Base-by-base conservation (phyloP, 495 filamentous ascomycete species). In the Aspergillus nidulans region DNA sequence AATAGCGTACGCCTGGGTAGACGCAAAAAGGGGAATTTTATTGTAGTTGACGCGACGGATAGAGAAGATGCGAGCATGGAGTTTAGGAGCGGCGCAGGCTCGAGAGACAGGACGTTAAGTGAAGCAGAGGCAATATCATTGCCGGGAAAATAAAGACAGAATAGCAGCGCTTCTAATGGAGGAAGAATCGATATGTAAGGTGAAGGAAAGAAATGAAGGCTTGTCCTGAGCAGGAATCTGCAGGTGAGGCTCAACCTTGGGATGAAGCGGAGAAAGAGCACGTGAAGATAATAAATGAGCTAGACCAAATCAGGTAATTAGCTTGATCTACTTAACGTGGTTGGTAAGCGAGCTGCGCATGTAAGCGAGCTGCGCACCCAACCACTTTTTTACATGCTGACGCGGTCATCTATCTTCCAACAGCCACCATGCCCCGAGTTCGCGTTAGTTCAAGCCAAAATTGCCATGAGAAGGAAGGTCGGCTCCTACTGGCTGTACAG, bases 281-380 rank as follows among this genome's bases (percentile, higher is more conserved):
- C 34, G 53, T 24, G 53, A 53, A 40, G 43, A 50, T 42, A 49
- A 4, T 4, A 9, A 28, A 9, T 28, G 40, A 57, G 38, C 61
- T 66, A 63, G 56, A 53, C 63, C 56, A 13, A 24, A 61, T 59
- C 26, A 43, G 56, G 62, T 28, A 64, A 64, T 39, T 38, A 64
- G 62, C 62, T 64, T 39, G 18, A 40, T 13, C 10, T n/a, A n/a
- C n/a, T n/a, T n/a, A n/a, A n/a, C n/a, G n/a, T n/a, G n/a, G n/a
- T n/a, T n/a, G n/a, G n/a, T n/a, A n/a, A n/a, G n/a, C n/a, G n/a
- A n/a, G n/a, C n/a, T n/a, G n/a, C n/a, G n/a, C n/a, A n/a, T n/a
- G n/a, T n/a, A n/a, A n/a, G n/a, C n/a, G n/a, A n/a, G n/a, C n/a
- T n/a, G n/a, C n/a, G n/a, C n/a, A n/a, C n/a, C n/a, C n/a, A n/a